phyloP scores from a whole-genome alignment of 2,329 filamentous ascomycete genomes.

The Calonectria leucothoes region DNA sequence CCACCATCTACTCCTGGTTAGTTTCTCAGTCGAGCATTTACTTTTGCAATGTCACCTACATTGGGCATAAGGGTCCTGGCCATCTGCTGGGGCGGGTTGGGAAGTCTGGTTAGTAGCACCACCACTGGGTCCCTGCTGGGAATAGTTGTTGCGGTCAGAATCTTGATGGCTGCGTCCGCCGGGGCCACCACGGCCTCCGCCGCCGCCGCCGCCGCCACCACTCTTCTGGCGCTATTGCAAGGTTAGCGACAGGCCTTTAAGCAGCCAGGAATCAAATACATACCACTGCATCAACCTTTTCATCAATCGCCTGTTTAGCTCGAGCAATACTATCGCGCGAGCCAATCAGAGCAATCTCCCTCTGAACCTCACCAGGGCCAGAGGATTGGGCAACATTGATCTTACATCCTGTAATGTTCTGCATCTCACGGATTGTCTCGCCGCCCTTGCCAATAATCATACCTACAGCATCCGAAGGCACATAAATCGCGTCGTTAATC shows the following conservation, averaged over 20 bases:
- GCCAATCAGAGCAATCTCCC: slow-evolving; percentile 89
- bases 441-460: slow-evolving; percentile 98
- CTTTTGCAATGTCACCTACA: slow-evolving; percentile 62
- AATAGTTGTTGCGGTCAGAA: slow-evolving; percentile 65
- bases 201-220: slow-evolving; percentile 50
- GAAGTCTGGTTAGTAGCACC: slow-evolving; percentile 55
- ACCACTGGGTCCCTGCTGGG: slow-evolving; percentile 57
- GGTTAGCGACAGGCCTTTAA: slow-evolving; percentile 43
- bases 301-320: slow-evolving; percentile 87
- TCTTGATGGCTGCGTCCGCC: slow-evolving; percentile 62
- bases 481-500: slow-evolving; percentile 83
- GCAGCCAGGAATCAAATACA: slow-evolving; percentile 48
- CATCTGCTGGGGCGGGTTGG: slow-evolving; percentile 60
- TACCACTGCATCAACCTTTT: slow-evolving; percentile 92
- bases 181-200: slow-evolving; percentile 55
- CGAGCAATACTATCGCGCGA: slow-evolving; percentile 80
- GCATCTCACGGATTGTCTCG: slow-evolving; percentile 95
- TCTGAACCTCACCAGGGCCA: slow-evolving; percentile 80
- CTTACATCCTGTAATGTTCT: slow-evolving; percentile 88
- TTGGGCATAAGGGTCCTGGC: slow-evolving; percentile 78
- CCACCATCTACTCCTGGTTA: slow-evolving; percentile 71
- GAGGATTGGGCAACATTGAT: slow-evolving; percentile 91
- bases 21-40: background rate
- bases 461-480: slow-evolving; percentile 90
- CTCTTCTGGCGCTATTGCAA: slow-evolving; percentile 63